Evolutionary conservation across 1,284 basidiomycete genomes (phyloP).

Genomic region (Schizophyllum amplum): DNA sequence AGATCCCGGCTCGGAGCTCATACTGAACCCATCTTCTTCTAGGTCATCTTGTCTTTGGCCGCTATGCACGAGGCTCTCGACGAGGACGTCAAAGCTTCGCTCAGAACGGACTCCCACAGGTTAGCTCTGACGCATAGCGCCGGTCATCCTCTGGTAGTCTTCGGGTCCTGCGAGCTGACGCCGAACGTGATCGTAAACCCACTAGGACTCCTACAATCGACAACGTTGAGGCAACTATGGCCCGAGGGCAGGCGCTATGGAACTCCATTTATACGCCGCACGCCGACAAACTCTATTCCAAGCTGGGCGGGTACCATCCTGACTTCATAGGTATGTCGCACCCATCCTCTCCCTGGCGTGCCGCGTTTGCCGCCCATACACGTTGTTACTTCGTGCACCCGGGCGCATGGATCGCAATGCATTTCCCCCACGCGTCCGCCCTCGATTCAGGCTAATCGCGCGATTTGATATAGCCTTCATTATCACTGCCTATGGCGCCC

Average conservation of each 20-base stretch:
- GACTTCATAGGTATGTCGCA: slow-evolving; percentile 71
- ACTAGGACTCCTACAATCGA: slow-evolving; percentile 39
- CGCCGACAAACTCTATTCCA: slow-evolving; percentile 81
- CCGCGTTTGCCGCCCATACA: slow-evolving; percentile 18
- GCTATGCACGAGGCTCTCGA: slow-evolving; percentile 70
- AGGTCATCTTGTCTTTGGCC: slow-evolving; percentile 81
- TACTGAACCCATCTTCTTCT: slow-evolving; percentile 12
- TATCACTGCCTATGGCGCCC: slow-evolving; percentile 84
- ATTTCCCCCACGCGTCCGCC: slow-evolving; percentile 1
- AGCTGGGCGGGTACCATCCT: slow-evolving; percentile 80
- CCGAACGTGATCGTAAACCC: slow-evolving; percentile 8
- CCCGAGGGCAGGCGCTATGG: slow-evolving; percentile 73
- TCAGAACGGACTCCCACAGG: slow-evolving; percentile 65
- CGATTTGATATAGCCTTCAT: slow-evolving; percentile 65
- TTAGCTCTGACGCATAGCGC: slow-evolving; percentile 26
- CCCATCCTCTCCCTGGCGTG: slow-evolving; percentile 15
- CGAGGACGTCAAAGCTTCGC: slow-evolving; percentile 64
- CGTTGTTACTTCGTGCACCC: slow-evolving; percentile 20
- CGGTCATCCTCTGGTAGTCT: slow-evolving; percentile 5
- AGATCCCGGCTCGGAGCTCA: slow-evolving; percentile 8
- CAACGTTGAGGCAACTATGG: slow-evolving; percentile 59
- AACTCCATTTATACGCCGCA: slow-evolving; percentile 89
- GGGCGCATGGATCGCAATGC: not conserved
- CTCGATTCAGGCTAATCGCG: slow-evolving; percentile 19
- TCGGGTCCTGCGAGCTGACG: slow-evolving; percentile 8